Percentiles rank a stretch among this genome's conserved stretches.
phyloP scores from a whole-genome alignment of 768 basidiomycete species.

The Zangia roseola region DNA sequence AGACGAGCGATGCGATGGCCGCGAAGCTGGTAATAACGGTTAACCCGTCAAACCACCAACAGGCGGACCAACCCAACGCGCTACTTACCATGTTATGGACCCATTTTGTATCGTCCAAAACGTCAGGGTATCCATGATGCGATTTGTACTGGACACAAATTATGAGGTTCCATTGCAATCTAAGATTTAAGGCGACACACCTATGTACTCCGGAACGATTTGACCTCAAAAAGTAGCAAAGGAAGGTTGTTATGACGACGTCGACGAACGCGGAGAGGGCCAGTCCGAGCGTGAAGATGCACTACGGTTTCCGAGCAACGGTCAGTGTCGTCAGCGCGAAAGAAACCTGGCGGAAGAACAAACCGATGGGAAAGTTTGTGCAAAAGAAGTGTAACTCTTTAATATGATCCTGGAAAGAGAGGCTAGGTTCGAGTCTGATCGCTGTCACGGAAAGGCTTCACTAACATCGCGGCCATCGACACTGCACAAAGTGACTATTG shows the following conservation, averaged over 20 bases:
- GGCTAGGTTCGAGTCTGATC: background rate
- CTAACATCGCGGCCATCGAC: slow-evolving; percentile 23
- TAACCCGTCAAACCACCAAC: background rate
- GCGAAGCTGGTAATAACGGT: slow-evolving; percentile 7
- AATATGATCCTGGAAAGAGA: slow-evolving; percentile 12
- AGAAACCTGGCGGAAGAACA: background rate
- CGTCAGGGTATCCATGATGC: slow-evolving; percentile 19
- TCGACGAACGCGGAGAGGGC: slow-evolving; percentile 46
- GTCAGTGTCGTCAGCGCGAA: background rate
- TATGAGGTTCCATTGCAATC: background rate
- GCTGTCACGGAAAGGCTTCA: background rate
- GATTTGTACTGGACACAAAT: slow-evolving; percentile 15
- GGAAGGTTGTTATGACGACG: slow-evolving; percentile 42
- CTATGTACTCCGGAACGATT: slow-evolving; percentile 37
- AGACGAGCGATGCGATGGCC: slow-evolving; percentile 17
- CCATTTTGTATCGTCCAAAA: slow-evolving; percentile 25
- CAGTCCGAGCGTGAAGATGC: slow-evolving; percentile 46
- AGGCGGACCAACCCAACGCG: too few species aligned
- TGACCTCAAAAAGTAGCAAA: slow-evolving; percentile 41
- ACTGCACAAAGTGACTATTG: slow-evolving; percentile 10
- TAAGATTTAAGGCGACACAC: slow-evolving; percentile 19
- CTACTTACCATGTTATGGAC: slow-evolving; percentile 20
- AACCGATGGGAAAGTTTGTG: slow-evolving; percentile 11
- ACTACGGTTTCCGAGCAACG: slow-evolving; percentile 28
- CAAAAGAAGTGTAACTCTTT: slow-evolving; percentile 8